Conservation (phyloP, 2,329 filamentous ascomycete genomes). For the Penicillium nordicum region DNA sequence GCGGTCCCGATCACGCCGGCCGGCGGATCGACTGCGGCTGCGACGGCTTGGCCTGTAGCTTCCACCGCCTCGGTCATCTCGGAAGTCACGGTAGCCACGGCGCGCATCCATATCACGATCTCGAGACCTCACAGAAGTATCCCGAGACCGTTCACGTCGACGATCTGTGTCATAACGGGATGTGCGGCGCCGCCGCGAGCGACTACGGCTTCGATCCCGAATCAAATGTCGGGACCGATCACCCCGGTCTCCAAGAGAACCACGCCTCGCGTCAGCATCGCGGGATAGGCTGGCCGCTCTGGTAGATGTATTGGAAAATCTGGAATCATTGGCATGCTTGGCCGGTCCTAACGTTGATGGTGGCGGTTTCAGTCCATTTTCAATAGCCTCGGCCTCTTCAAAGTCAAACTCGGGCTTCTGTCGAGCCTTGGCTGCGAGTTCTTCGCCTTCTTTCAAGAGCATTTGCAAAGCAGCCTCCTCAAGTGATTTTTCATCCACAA, state of each 20-base stretch:
- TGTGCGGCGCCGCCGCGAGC: conserved; percentile 25
- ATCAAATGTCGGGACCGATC: conserved; percentile 25
- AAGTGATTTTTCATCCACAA: conserved; percentile 53
- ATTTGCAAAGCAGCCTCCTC: conserved; percentile 55
- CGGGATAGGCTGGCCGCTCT: conserved; percentile 30
- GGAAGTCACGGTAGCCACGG: conserved; percentile 31
- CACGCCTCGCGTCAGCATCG: conserved; percentile 29
- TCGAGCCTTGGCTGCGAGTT: conserved; percentile 51
- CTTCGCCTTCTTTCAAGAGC: conserved; percentile 54
- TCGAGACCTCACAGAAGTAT: conserved; percentile 28
- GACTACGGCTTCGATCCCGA: conserved; percentile 32
- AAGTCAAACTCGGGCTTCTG: conserved; percentile 52
- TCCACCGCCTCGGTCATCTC: conserved; percentile 26
- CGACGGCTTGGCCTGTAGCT: conserved; percentile 35
- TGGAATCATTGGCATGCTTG: conserved; percentile 28
- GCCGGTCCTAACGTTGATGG: conserved; percentile 16
- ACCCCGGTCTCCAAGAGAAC: conserved; percentile 25
- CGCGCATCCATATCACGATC: conserved; percentile 36
- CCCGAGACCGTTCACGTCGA: conserved; percentile 29
- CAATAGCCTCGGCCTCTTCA: conserved; percentile 45
- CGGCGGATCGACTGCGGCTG: conserved; percentile 35
- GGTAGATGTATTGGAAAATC: conserved; percentile 26
- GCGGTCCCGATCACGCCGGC: conserved; percentile 26
- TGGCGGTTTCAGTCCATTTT: conserved; percentile 37
- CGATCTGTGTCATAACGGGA: conserved; percentile 33